Evolutionary conservation across 2,329 filamentous ascomycete species (phyloP), one percentile per base, ranked within the genome.

Genomic region (Scedosporium apiospermum): DNA sequence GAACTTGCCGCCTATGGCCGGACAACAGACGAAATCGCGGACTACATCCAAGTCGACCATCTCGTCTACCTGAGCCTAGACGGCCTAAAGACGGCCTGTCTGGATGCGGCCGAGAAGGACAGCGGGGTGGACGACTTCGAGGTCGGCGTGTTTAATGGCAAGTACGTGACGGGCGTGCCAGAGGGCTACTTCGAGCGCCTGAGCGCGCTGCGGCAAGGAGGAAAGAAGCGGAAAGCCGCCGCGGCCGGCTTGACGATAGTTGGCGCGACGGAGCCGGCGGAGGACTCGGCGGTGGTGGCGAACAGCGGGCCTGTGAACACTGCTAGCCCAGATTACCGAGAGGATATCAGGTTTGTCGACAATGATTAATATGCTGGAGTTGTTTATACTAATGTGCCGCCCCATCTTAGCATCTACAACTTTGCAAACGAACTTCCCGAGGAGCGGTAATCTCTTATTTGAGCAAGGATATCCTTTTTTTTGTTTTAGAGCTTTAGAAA

Each of bases 111-210:
- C 65, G 82, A 86, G 60, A 77, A 82, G 62, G 75, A 82, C 65
- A 76, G 78, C 41, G 72, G 75, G 42, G 71, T 83, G 68, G 79
- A 79, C 7, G 79, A 88, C 62, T 97, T 97, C 67, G 93, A 98
- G 72, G 87, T 96, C 2, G 93, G 93, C 62, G 93, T 97, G 7
- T 97, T 98, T 77, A 91, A 87, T 70, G 93, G 93, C 57, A 85
- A 87, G 66, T 97, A 97, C 74, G 81, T 90, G 65, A 97, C 93
- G 0, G 85, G 86, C 0, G 89, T 97, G 1, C 84, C 88, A 1
- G 82, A 87, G 6, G 87, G 83, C 44, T 97, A 97, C 76, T 95
- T 97, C 68, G 85, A 90, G 67, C 90, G 91, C 69, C 80, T 96
- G 4, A 88, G 90, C 74, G 78, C 82, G 26, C 23, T 44, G 30